Evolutionary conservation across 148 eudicot species (phyloP).

Genomic region (Selenicereus undatus): DNA sequence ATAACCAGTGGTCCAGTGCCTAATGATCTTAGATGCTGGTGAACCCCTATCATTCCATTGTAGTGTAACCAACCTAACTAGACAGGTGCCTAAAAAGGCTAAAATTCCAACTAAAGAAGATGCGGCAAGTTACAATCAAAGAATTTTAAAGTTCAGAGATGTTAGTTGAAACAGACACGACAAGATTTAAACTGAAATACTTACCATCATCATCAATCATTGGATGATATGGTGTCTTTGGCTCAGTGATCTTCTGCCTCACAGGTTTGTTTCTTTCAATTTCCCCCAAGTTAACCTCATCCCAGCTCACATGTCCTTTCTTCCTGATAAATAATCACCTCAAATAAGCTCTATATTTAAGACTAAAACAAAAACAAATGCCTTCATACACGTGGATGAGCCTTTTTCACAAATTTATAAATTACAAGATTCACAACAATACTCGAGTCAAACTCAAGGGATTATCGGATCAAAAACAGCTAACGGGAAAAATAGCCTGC

Average conservation of each 20-base stretch:
- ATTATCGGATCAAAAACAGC: neutral
- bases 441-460: neutral
- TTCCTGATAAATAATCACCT: conserved; percentile 22
- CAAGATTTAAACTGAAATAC: neutral
- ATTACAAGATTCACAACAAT: neutral
- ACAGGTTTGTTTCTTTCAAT: conserved; percentile 94
- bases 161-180: neutral
- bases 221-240: conserved; percentile 91
- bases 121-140: neutral
- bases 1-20: neutral
- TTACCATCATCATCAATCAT: conserved; percentile 76
- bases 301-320: conserved; percentile 76
- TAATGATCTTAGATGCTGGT: neutral
- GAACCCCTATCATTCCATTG: neutral
- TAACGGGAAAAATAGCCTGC: neutral
- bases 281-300: conserved; percentile 77
- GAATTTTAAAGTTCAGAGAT: neutral
- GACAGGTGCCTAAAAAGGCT: neutral
- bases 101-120: neutral
- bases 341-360: neutral
- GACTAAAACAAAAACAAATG: neutral
- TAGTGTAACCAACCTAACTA: neutral
- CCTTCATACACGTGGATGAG: neutral
- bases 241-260: conserved; percentile 94
- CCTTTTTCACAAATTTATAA: neutral